Evolutionary conservation across 208 protist species (phyloP), one percentile per base, ranked within the genome.

Genomic region (Tritrichomonas foetus): DNA sequence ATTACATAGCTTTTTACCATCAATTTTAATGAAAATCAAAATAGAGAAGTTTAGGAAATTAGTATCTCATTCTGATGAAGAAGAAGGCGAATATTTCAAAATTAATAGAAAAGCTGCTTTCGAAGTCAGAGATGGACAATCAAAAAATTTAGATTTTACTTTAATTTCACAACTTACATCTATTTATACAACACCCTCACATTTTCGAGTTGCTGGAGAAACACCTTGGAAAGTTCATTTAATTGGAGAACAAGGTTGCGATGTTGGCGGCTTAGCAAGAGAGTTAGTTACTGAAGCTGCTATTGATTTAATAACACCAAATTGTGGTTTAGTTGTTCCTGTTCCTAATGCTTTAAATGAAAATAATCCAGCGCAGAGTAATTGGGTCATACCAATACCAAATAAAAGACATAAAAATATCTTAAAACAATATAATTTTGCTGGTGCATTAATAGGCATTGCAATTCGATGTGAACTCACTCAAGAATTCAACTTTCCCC

Each of bases 401-500:
- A 89, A 89, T 39, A 0, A 8, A 13, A 11, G 16, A 39, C 41
- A 53, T n/a, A 33, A 53, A 20, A 57, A 89, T n/a, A 39, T 39
- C 20, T 2, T 27, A 3, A 33, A n/a, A 0, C 44, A 89, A 39
- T 89, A 89, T 57, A 61, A 39, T 22, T 36, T 57, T 27, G 78
- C 78, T 39, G 78, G 78, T 39, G 78, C 78, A 27, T 39, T 89
- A 0, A 89, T 89, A 27, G 78, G n/a, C 3, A 89, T 89, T 44
- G 33, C n/a, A 3, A 39, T 89, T 36, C 33, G 78, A 89, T 57
- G n/a, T 9, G 44, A 16, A 27, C 3, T 89, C 0, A 33, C 44
- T 16, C 78, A 89, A 57, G 47, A 89, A 13, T 89, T 89, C 27
- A 89, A 89, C 16, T 89, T 89, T 8, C 78, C 78, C 9, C 41